Evolutionary conservation across 768 basidiomycete species (phyloP).

Genomic region (Trametes meyenii): DNA sequence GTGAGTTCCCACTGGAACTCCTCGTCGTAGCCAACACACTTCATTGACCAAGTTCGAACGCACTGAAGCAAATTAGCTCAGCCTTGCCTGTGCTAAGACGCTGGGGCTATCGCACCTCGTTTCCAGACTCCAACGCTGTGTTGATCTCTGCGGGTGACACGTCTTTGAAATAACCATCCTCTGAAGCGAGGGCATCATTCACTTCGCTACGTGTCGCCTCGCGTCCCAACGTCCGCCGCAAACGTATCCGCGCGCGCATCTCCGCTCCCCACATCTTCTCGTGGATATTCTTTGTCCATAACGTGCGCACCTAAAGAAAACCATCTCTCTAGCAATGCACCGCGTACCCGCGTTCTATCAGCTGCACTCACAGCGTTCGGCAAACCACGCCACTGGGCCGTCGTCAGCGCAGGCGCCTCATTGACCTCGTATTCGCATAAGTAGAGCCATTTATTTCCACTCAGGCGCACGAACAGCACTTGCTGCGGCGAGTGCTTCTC

Average conservation of each 20-base stretch:
- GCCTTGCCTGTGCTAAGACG: neutral
- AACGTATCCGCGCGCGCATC: slow-evolving; percentile 33
- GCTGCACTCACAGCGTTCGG: neutral
- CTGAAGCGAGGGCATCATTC: slow-evolving; percentile 1
- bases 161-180: slow-evolving; percentile 8
- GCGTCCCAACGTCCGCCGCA: slow-evolving; percentile 31
- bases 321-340: neutral
- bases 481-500: neutral
- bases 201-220: slow-evolving; percentile 34
- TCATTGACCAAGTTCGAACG: slow-evolving; percentile 42
- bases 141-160: slow-evolving; percentile 34
- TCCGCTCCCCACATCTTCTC: slow-evolving; percentile 33
- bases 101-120: slow-evolving; percentile 33
- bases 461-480: slow-evolving; percentile 11
- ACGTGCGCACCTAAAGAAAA: slow-evolving; percentile 29
- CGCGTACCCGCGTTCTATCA: neutral
- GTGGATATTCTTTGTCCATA: slow-evolving; percentile 32
- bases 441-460: slow-evolving; percentile 33
- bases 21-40: slow-evolving; percentile 45
- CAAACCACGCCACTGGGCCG: slow-evolving; percentile 32
- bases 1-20: slow-evolving; percentile 38
- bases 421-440: slow-evolving; percentile 34
- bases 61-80: slow-evolving; percentile 23
- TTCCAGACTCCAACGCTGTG: slow-evolving; percentile 33
- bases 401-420: slow-evolving; percentile 23